Base-by-base conservation (phyloP, 2,329 filamentous ascomycete genomes). In the Ilyonectria robusta region DNA sequence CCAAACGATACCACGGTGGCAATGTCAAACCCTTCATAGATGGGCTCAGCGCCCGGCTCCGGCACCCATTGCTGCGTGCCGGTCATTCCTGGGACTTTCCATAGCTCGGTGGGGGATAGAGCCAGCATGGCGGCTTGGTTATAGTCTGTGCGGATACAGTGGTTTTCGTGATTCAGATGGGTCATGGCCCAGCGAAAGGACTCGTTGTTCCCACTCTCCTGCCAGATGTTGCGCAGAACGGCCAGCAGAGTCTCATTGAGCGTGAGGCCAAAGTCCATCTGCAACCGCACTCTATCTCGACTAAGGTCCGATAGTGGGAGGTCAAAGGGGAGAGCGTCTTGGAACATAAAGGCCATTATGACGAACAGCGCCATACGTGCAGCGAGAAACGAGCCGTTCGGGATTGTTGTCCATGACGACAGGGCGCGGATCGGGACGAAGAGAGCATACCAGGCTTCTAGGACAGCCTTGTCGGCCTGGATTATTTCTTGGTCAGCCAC, bases 41-140 rank as follows among this genome's bases (percentile, higher is more conserved):
- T 35, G 26, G 48, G 29, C 29, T 51, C 29, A 5, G 19, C 48
- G n/a, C 13, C n/a, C 19, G 17, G 17, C 29, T 21, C 3, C 48
- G 48, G 48, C 5, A 51, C 29, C 48, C 48, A 51, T 10, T 51
- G 2, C 29, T 51, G 29, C n/a, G 26, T 35, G 11, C 26, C 5
- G 4, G 17, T 35, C 48, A 51, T 51, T 17, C 48, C 48, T 4
- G 48, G 48, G 5, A 51, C 48, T 13, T 21, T 2, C 48, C 48
- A 51, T 7, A 51, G 29, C n/a, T 51, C 48, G 11, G n/a, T 2
- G 5, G 48, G 48, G 15, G 48, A 51, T 17, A 51, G 26, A 51
- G 48, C 48, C 17, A 29, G 29, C 48, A 51, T 51, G 17, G 29
- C 29, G 10, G 48, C 48, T 51, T 51, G 26, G 48, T 51, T 51